Evolutionary conservation across 2,329 filamentous ascomycete genomes (phyloP).

Genomic region (Botrytis cinerea): DNA sequence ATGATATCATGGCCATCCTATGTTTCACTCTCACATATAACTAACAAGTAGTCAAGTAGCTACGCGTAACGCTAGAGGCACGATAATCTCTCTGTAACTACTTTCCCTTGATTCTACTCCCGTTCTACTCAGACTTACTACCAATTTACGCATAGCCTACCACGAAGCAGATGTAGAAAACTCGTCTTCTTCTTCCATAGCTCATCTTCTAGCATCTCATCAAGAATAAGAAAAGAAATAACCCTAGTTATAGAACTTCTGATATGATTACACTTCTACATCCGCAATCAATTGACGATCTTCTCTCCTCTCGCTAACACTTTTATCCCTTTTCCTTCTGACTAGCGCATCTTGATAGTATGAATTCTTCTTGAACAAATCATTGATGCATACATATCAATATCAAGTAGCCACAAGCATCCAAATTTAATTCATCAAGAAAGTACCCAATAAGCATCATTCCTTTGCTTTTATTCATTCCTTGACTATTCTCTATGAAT

Average conservation of each 20-base stretch:
- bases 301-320: background rate
- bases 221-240: background rate
- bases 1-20: background rate
- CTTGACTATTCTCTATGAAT: background rate
- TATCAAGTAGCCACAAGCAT: background rate
- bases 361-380: background rate
- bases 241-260: background rate
- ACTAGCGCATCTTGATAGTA: background rate
- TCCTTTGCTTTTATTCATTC: background rate
- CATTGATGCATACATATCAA: background rate
- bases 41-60: background rate
- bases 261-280: background rate
- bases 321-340: background rate
- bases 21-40: background rate
- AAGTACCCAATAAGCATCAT: background rate
- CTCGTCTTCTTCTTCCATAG: background rate
- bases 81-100: no score
- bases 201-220: background rate
- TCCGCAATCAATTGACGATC: background rate
- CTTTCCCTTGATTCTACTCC: background rate
- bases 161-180: background rate
- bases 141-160: background rate
- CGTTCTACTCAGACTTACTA: background rate
- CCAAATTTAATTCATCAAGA: background rate
- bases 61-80: no score